Evolutionary conservation across 2,329 filamentous ascomycete species (phyloP).

Genomic region (Scorias spongiosa): DNA sequence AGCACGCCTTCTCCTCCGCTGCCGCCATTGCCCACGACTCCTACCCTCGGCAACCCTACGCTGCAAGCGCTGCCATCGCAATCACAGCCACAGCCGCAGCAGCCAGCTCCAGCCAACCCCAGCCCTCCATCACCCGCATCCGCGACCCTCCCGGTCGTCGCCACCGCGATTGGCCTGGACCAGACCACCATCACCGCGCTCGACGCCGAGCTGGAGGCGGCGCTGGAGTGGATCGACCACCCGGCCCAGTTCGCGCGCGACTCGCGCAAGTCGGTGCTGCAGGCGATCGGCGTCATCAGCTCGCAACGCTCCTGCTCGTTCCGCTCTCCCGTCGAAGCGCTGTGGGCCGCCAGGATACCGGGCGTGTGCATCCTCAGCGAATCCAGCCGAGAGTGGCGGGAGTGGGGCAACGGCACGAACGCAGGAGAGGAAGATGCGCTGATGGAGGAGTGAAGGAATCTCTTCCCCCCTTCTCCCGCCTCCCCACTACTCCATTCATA

Average conservation of each 20-base stretch:
- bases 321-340: slow-evolving; percentile 70
- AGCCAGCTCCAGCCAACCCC: slow-evolving; percentile 14
- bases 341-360: slow-evolving; percentile 72
- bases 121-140: slow-evolving; percentile 36
- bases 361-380: slow-evolving; percentile 74
- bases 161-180: slow-evolving; percentile 58
- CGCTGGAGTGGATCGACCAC: slow-evolving; percentile 94
- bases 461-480: not conserved
- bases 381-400: slow-evolving; percentile 79
- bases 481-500: too few relatives aligned
- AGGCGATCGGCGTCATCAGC: slow-evolving; percentile 92
- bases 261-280: slow-evolving; percentile 85
- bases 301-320: slow-evolving; percentile 90
- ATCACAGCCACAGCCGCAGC: slow-evolving; percentile 10
- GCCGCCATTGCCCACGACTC: slow-evolving; percentile 6
- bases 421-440: slow-evolving; percentile 39
- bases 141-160: not conserved
- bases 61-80: not conserved
- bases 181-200: slow-evolving; percentile 65
- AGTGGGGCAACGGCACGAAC: slow-evolving; percentile 35
- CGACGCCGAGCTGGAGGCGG: slow-evolving; percentile 78
- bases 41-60: slow-evolving; percentile 6
- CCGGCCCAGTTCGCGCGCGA: slow-evolving; percentile 89
- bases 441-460: slow-evolving; percentile 7
- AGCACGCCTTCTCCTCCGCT: slow-evolving; percentile 7